Evolutionary conservation across 306 rosid species (phyloP), one percentile per base, ranked within the genome.

Genomic region (Prunus fruticosa): DNA sequence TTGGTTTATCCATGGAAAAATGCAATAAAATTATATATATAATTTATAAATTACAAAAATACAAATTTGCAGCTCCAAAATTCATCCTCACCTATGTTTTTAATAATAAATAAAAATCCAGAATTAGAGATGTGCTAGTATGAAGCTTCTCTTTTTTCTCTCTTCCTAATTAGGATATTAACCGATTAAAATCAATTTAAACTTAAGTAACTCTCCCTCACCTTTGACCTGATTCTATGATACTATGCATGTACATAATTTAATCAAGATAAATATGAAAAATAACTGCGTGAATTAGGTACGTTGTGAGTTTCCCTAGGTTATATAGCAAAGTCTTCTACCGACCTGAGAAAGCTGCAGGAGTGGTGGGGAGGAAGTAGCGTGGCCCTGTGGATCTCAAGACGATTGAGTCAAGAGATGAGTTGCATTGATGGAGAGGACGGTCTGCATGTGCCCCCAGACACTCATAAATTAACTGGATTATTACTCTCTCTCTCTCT

Each of bases 261-360:
- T 2, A 47, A 47, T 47, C 15, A 13, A 49, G 52, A 49, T 49
- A 49, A 49, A 11, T 34, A 34, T 49, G 15, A 13, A 11, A 11
- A 8, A 11, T 47, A 34, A 34, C 1, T 34, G 38, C 38, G 38
- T 38, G 6, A 38, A 38, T 38, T 38, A 7, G 43, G 43, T 38
- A 38, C 43, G 43, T 25, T 7, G 46, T 70, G 75, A 53, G 64
- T 71, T 53, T 71, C 64, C 76, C 54, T 8, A 41, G 76, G 63
- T 38, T 28, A 38, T 38, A 38, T 71, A 11, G 49, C 53, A 57
- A 38, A 56, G 43, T 72, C 67, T 22, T 41, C 5, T 5, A 27
- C 23, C 41, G 53, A 38, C 23, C 67, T 1, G 43, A n/a, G 38
- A 57, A 72, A 57, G 25, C 54, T 14, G 66, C 38, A 71, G 50